A percentile compares a stretch with the other conserved stretches of the same genome.
Evolutionary conservation across 148 eudicot genomes (phyloP).

Genomic region (Rhododendron williamsianum): DNA sequence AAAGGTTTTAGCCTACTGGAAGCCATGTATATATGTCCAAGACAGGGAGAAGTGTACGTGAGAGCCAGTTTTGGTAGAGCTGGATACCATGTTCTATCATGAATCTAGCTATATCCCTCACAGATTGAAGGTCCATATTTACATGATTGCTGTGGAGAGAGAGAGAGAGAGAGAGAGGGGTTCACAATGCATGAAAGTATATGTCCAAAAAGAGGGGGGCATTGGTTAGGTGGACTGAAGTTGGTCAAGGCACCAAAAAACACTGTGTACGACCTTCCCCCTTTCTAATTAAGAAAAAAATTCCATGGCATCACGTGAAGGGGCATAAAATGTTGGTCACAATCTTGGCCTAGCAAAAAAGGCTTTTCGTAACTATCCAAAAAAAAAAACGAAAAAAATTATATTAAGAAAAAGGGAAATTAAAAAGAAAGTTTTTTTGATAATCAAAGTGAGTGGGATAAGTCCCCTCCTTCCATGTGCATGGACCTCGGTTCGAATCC

Average conservation of each 20-base stretch:
- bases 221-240: neutral
- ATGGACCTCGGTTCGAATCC: no score
- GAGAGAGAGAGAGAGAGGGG: neutral
- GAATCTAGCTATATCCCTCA: slow-evolving; percentile 2
- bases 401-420: neutral
- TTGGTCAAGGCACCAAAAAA: slow-evolving; percentile 20
- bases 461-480: no score
- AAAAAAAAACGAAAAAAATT: neutral
- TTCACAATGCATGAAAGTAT: neutral
- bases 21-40: neutral
- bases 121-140: neutral
- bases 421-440: no score
- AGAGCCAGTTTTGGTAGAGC: neutral
- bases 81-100: neutral
- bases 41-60: neutral
- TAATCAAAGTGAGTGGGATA: no score
- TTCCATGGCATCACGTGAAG: slow-evolving; percentile 34
- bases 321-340: slow-evolving; percentile 13
- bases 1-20: neutral
- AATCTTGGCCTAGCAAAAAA: slow-evolving; percentile 16
- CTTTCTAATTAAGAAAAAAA: slow-evolving; percentile 5
- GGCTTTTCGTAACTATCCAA: slow-evolving; percentile 13
- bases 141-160: neutral
- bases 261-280: neutral
- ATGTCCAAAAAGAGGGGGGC: neutral